phyloP scores from a whole-genome alignment of 2,329 filamentous ascomycete genomes.

The Nothophoma quercina region DNA sequence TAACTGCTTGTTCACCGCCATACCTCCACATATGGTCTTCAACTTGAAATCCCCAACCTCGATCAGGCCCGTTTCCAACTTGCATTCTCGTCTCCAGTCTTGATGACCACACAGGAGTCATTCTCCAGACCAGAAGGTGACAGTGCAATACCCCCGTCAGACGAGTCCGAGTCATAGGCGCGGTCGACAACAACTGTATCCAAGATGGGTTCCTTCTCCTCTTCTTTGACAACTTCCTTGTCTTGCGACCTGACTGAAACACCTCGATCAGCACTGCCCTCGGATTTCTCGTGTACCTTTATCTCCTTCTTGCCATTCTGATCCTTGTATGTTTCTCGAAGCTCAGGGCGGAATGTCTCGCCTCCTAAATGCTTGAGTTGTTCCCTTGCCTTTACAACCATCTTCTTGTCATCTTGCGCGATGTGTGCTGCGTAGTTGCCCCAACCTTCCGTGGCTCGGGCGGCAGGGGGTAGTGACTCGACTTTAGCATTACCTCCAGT shows the following conservation, averaged over 20 bases:
- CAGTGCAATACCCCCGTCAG: neutral
- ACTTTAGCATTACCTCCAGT: neutral
- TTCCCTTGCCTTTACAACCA: neutral
- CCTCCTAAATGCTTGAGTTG: neutral
- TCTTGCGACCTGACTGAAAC: neutral
- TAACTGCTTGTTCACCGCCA: too few species aligned
- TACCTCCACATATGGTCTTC: too few species aligned
- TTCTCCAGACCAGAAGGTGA: neutral
- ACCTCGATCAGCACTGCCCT: neutral
- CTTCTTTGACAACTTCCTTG: neutral
- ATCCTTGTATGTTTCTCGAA: constrained; percentile 14
- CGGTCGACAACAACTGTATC: neutral
- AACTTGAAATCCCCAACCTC: too few species aligned
- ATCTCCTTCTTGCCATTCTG: neutral
- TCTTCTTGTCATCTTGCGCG: constrained; percentile 2
- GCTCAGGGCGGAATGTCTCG: constrained; percentile 5
- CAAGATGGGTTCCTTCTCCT: neutral
- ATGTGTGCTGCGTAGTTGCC: constrained; percentile 9
- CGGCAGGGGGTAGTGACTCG: neutral
- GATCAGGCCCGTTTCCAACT: neutral
- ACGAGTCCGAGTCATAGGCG: neutral
- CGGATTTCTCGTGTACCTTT: neutral
- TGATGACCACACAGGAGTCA: neutral
- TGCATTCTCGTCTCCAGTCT: neutral
- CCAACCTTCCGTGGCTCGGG: neutral